phyloP scores from a whole-genome alignment of 495 filamentous ascomycete species.

The Eremomyces bilateralis region DNA sequence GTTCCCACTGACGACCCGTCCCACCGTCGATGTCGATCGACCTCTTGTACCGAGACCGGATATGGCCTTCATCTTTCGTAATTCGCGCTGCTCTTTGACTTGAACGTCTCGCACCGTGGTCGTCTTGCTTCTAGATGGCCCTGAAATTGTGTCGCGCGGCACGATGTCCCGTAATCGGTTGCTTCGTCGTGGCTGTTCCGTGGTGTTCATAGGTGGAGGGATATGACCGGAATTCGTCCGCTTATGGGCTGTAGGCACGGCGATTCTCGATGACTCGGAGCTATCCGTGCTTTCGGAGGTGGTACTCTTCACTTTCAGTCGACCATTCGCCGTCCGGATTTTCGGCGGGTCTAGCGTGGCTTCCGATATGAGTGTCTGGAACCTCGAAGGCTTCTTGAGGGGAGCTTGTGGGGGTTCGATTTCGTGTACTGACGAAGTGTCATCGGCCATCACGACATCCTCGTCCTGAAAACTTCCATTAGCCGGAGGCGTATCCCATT shows the following conservation, averaged over 20 bases:
- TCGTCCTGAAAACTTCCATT: slow-evolving; percentile 14
- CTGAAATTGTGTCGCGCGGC: no score
- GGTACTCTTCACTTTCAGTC: slow-evolving; percentile 4
- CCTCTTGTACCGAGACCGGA: slow-evolving; percentile 26
- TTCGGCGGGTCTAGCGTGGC: slow-evolving; percentile 38
- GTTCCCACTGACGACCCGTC: slow-evolving; percentile 74
- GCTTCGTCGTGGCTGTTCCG: slow-evolving; percentile 55
- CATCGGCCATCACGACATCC: slow-evolving; percentile 20
- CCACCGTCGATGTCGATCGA: slow-evolving; percentile 39
- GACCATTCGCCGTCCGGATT: slow-evolving; percentile 26
- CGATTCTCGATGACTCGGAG: slow-evolving; percentile 26
- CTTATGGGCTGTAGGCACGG: slow-evolving; percentile 40
- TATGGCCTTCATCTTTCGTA: slow-evolving; percentile 53
- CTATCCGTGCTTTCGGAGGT: slow-evolving; percentile 24
- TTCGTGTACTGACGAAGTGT: slow-evolving; percentile 8
- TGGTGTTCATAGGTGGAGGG: slow-evolving; percentile 25
- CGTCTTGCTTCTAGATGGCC: slow-evolving; percentile 35
- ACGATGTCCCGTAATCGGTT: no score
- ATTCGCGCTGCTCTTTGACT: slow-evolving; percentile 40
- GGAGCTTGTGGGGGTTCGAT: slow-evolving; percentile 50
- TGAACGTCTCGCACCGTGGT: slow-evolving; percentile 26
- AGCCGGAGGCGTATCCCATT: slow-evolving; percentile 17
- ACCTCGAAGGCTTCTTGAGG: slow-evolving; percentile 33
- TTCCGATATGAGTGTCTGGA: slow-evolving; percentile 29
- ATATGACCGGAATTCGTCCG: slow-evolving; percentile 69